Conservation (phyloP, 257 asterid species). For the Penstemon newberryi region DNA sequence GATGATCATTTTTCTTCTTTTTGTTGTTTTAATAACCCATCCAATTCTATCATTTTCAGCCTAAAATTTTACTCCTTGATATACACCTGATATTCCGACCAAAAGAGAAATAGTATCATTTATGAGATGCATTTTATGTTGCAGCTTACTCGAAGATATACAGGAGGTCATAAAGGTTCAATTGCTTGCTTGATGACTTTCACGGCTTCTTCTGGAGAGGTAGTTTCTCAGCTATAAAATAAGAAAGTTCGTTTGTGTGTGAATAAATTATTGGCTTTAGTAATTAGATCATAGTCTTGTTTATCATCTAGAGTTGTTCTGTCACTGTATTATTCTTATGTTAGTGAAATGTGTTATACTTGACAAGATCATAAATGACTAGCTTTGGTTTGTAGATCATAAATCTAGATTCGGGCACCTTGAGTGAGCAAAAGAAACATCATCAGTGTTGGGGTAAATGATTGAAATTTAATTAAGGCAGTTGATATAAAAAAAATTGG, state of each 20-base stretch:
- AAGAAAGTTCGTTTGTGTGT: background rate
- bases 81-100: conserved; percentile 14
- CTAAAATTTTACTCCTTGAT: conserved; percentile 18
- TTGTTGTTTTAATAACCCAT: background rate
- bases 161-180: conserved; percentile 96
- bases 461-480: background rate
- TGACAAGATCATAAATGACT: background rate
- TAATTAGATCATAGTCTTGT: conserved; percentile 16
- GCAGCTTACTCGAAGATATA: conserved; percentile 93
- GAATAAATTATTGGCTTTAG: conserved; percentile 7
- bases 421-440: background rate
- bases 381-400: background rate
- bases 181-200: conserved; percentile 91
- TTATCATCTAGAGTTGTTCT: background rate
- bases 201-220: conserved; percentile 95
- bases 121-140: conserved; percentile 23
- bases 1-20: too few relatives aligned
- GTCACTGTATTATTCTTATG: background rate
- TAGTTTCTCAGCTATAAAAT: conserved; percentile 30
- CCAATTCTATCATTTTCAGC: conserved; percentile 26
- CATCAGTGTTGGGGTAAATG: background rate
- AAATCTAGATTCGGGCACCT: background rate
- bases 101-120: conserved; percentile 22
- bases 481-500: background rate
- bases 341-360: conserved; percentile 6